Conservation (phyloP, 2,329 filamentous ascomycete species). For the Phaeomoniella chlamydospora region DNA sequence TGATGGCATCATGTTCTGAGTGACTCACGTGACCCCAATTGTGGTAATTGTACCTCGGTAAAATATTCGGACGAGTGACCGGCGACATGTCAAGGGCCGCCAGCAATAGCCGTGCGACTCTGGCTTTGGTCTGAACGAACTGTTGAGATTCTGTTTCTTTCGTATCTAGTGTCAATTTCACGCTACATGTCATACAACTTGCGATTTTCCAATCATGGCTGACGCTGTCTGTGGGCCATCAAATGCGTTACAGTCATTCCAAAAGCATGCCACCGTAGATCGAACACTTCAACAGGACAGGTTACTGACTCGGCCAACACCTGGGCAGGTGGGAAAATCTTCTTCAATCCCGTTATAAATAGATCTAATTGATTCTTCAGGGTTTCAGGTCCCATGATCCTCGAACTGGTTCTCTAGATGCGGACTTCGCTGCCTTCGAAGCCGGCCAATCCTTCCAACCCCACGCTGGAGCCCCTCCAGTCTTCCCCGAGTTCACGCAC, state of each 20-base stretch:
- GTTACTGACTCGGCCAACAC: slow-evolving; percentile 32
- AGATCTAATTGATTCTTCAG: slow-evolving; percentile 24
- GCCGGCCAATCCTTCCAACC: slow-evolving; percentile 16
- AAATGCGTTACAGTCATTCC: slow-evolving; percentile 59
- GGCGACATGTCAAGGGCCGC: too few species aligned
- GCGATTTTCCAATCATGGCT: slow-evolving; percentile 34
- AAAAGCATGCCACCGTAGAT: slow-evolving; percentile 55
- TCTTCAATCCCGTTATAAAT: too few species aligned
- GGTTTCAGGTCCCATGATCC: slow-evolving; percentile 46
- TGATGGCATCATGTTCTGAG: too few species aligned
- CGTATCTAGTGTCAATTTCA: too few species aligned
- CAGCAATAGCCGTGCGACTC: too few species aligned
- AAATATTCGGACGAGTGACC: too few species aligned
- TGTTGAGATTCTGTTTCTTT: slow-evolving; percentile 1
- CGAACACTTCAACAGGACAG: slow-evolving; percentile 62
- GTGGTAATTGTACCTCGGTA: too few species aligned
- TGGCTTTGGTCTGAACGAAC: too few species aligned
- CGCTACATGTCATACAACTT: too few species aligned
- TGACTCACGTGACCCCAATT: too few species aligned
- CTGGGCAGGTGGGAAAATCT: slow-evolving; percentile 41
- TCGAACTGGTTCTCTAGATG: slow-evolving; percentile 42
- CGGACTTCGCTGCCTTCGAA: slow-evolving; percentile 58
- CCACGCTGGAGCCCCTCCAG: slow-evolving; percentile 16
- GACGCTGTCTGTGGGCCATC: slow-evolving; percentile 61
- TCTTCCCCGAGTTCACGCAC: slow-evolving; percentile 11